These are phyloP conservation scores for Mortierella hygrophila DNA, from an alignment of 192 early-diverging fungal species.

Conservation along the genomic window DNA sequence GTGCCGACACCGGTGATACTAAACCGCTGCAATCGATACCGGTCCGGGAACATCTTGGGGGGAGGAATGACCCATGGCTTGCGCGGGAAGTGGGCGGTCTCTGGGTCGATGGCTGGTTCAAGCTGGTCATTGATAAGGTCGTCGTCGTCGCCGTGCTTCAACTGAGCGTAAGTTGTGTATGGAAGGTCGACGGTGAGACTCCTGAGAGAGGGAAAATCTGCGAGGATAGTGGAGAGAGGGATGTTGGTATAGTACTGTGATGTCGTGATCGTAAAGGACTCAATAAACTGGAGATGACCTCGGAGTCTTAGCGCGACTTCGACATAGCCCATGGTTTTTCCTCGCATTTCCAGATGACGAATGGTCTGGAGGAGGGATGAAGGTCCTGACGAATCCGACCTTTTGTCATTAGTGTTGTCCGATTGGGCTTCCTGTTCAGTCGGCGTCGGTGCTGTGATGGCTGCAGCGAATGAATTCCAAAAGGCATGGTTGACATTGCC, in stretches of 20 bases:
- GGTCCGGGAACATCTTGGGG: conserved; percentile 9
- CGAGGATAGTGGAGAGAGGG: conserved; percentile 11
- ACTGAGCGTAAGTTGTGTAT: too few relatives aligned
- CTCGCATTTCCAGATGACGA: background rate
- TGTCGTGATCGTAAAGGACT: background rate
- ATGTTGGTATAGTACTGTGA: background rate
- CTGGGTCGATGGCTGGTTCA: conserved; percentile 5
- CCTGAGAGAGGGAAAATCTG: background rate
- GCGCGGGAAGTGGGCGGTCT: conserved; percentile 24
- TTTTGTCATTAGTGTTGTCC: background rate
- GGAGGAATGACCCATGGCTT: conserved; percentile 16
- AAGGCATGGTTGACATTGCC: too few relatives aligned
- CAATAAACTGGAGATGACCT: background rate
- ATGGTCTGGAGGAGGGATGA: background rate
- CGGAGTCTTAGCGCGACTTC: background rate
- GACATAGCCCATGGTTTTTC: background rate
- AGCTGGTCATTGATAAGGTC: background rate
- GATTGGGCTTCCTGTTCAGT: background rate
- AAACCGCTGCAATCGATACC: conserved; percentile 26
- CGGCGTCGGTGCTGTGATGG: background rate
- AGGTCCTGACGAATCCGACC: background rate
- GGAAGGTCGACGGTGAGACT: background rate
- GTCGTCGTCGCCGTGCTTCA: background rate
- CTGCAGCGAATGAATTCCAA: background rate
- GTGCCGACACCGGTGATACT: background rate